Evolutionary conservation across 805 yeast genomes (phyloP), one percentile per base, ranked within the genome.

Genomic region (Tetrapisispora taiwanensis): DNA sequence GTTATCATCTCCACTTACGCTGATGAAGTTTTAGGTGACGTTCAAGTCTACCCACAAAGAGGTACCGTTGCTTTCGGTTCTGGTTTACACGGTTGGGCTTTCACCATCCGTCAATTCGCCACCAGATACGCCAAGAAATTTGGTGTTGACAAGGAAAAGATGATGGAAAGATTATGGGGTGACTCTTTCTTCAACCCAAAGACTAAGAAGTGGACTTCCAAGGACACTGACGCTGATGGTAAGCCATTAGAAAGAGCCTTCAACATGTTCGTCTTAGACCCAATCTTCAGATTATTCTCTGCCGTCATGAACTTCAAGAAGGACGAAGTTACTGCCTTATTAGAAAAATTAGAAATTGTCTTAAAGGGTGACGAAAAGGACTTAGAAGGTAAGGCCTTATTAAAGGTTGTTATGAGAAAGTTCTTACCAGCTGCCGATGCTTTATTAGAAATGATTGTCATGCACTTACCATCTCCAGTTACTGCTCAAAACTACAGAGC

Each of bases 371-470:
- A 89, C 55, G 97, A 89, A 80, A 87, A 82, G 77, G 97, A 89
- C 62, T 82, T 90, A 63, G 96, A 86, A 78, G 97, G 96, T 77
- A 89, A 89, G 82, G 95, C 95, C 62, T 80, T 89, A 65, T 81
- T 89, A 72, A 89, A 89, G 85, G 82, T 87, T 66, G 97, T 89
- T 69, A 89, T 89, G 97, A 86, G 94, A 78, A 89, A 90, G 78
- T 89, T 90, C 90, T 81, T 89, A 76, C 97, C 97, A 74, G 97
- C 97, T 72, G 97, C 97, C 65, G 97, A 89, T 70, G 97, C 97
- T 67, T 79, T 89, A 71, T 76, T 89, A 73, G 97, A 89, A 80
- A 89, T 89, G 97, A 87, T 90, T 75, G 82, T 88, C 67, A 76
- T 89, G 63, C 95, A 89, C 79, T 82, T 89, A 71, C 97, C 97